Percentiles rank a stretch among this genome's conserved stretches.
Conservation (phyloP, 176 grass and related monocot genomes). For the Saccharum officinarum region DNA sequence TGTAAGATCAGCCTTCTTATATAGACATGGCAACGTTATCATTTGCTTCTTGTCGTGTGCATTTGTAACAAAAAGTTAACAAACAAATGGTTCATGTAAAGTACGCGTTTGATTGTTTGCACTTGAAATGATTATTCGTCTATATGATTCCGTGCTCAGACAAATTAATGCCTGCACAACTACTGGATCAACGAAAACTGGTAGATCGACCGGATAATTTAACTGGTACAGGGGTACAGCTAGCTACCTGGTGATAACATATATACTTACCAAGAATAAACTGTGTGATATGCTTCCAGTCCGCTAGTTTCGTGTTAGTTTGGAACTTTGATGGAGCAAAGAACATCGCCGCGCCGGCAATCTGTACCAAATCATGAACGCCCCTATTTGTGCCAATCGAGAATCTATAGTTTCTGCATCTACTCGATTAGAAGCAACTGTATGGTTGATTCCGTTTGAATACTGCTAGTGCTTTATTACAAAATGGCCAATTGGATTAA, state of each 20-base stretch:
- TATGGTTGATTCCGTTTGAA: neutral
- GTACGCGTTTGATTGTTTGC: neutral
- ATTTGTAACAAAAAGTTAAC: neutral
- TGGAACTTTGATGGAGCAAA: no score
- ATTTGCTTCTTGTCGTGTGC: slow-evolving; percentile 11
- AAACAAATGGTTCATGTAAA: neutral
- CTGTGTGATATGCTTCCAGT: neutral
- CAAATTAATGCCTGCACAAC: neutral
- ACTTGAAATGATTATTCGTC: neutral
- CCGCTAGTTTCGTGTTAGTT: neutral
- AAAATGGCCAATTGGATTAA: neutral
- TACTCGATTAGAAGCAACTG: neutral
- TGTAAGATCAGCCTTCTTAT: neutral
- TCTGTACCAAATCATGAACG: neutral
- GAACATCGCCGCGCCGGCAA: no score
- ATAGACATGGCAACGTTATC: neutral
- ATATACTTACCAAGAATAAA: no score
- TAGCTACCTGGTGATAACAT: neutral
- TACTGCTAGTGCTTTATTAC: neutral
- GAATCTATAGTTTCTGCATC: neutral
- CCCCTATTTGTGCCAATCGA: neutral
- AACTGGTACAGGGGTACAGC: neutral
- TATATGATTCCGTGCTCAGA: neutral
- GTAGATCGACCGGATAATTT: neutral
- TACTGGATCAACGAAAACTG: neutral